phyloP scores from a whole-genome alignment of 495 filamentous ascomycete species.

The Rhizodiscina lignyota region DNA sequence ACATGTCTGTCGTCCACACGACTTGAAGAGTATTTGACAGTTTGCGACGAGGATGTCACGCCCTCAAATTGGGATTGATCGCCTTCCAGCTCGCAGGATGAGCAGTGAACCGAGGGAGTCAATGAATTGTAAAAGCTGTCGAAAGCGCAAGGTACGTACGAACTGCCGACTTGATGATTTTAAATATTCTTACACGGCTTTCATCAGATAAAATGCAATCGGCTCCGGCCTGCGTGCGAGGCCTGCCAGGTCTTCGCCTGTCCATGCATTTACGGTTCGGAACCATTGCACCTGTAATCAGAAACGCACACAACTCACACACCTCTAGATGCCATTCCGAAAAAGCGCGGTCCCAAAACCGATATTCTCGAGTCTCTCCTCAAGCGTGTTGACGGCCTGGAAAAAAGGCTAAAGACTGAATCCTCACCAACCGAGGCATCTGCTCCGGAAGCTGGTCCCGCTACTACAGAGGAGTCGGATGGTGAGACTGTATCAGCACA shows the following conservation, averaged over 20 bases:
- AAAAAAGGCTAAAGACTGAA: slow-evolving; percentile 58
- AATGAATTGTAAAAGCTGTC: slow-evolving; percentile 90
- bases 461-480: slow-evolving; percentile 3
- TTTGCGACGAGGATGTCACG: too few relatives aligned
- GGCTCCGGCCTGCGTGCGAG: slow-evolving; percentile 66
- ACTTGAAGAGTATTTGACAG: too few relatives aligned
- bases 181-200: too few relatives aligned
- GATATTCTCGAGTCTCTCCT: slow-evolving; percentile 72
- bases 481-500: slow-evolving; percentile 1
- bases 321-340: slow-evolving; percentile 62
- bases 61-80: slow-evolving; percentile 72
- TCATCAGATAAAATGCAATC: slow-evolving; percentile 82
- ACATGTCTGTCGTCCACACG: too few relatives aligned
- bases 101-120: slow-evolving; percentile 66
- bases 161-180: too few relatives aligned
- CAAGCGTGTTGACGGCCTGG: slow-evolving; percentile 69
- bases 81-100: slow-evolving; percentile 54
- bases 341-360: slow-evolving; percentile 78
- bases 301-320: too few relatives aligned
- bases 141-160: slow-evolving; percentile 58
- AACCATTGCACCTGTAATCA: too few relatives aligned
- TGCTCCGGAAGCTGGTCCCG: too few relatives aligned
- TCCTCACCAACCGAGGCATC: too few relatives aligned
- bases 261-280: slow-evolving; percentile 72
- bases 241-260: slow-evolving; percentile 79